Conservation (phyloP, 1,284 basidiomycete species). For the Trichosporon ovoides region DNA sequence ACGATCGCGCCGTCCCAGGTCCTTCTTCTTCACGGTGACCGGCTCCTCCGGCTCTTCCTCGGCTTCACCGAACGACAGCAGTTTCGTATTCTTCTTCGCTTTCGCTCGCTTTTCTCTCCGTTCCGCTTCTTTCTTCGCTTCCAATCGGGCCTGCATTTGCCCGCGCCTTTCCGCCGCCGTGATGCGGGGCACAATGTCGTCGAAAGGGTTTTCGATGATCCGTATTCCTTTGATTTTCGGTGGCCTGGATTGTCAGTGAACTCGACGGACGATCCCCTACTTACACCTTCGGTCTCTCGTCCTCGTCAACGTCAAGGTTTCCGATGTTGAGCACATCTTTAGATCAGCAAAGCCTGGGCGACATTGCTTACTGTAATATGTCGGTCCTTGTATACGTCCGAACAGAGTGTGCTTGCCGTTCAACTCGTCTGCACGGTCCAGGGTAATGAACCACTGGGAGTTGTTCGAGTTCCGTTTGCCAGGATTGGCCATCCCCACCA, state of each 20-base stretch:
- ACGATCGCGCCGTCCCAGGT: slow-evolving; percentile 74
- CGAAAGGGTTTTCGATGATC: slow-evolving; percentile 87
- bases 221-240: slow-evolving; percentile 79
- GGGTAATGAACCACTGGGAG: slow-evolving; percentile 85
- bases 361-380: slow-evolving; percentile 77
- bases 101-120: slow-evolving; percentile 62
- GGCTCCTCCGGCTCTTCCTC: slow-evolving; percentile 59
- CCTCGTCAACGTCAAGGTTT: slow-evolving; percentile 75
- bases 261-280: slow-evolving; percentile 35
- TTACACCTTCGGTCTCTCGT: slow-evolving; percentile 79
- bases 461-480: slow-evolving; percentile 78
- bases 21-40: slow-evolving; percentile 63
- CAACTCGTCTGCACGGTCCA: slow-evolving; percentile 80
- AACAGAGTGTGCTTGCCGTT: slow-evolving; percentile 85
- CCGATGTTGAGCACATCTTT: slow-evolving; percentile 84
- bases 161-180: slow-evolving; percentile 82
- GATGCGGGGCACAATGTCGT: slow-evolving; percentile 92
- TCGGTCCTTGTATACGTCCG: slow-evolving; percentile 60
- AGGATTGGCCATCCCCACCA: slow-evolving; percentile 91
- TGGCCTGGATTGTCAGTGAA: slow-evolving; percentile 55
- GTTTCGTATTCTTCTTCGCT: slow-evolving; percentile 83
- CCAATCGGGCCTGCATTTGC: slow-evolving; percentile 71
- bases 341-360: neutral
- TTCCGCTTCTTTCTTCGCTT: slow-evolving; percentile 69
- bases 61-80: slow-evolving; percentile 81